Evolutionary conservation across 306 rosid genomes (phyloP).

Genomic region (Sophora flavescens): DNA sequence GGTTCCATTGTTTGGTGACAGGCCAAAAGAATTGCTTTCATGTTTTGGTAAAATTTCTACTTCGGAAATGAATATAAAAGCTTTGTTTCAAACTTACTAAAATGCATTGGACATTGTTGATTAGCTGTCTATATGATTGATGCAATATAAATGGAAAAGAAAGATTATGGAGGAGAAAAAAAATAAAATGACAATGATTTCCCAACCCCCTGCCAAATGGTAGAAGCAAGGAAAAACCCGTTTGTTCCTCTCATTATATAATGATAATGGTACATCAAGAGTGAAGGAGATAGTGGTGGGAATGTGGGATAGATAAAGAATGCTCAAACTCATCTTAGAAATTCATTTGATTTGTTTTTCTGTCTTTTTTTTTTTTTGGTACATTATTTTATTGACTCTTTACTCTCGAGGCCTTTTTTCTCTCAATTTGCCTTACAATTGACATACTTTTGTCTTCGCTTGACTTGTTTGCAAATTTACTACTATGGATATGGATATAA

Average conservation of each 20-base stretch:
- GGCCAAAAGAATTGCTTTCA: slow-evolving; percentile 36
- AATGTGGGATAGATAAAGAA: too few relatives aligned
- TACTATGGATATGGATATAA: too few relatives aligned
- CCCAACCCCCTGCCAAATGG: slow-evolving; percentile 30
- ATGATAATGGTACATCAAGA: not conserved
- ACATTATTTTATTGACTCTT: too few relatives aligned
- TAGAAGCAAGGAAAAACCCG: not conserved
- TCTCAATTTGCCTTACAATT: too few relatives aligned
- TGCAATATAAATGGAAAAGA: slow-evolving; percentile 40
- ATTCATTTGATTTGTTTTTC: too few relatives aligned
- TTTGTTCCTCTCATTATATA: not conserved
- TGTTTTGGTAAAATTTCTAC: slow-evolving; percentile 51
- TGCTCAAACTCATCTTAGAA: too few relatives aligned
- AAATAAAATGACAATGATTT: slow-evolving; percentile 36
- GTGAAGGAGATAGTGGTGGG: too few relatives aligned
- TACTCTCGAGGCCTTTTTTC: too few relatives aligned
- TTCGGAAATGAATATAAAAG: slow-evolving; percentile 14
- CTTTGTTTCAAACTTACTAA: slow-evolving; percentile 45
- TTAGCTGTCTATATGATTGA: slow-evolving; percentile 32
- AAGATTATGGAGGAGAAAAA: not conserved
- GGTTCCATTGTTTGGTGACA: slow-evolving; percentile 47
- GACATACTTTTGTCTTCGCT: too few relatives aligned
- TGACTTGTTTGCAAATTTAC: too few relatives aligned
- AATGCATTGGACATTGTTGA: too few relatives aligned
- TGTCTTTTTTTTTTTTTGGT: too few relatives aligned